A percentile compares a stretch with the other conserved stretches of the same genome.
These are phyloP conservation scores for Coemansia sp. DNA, from an alignment of 192 early-diverging fungal genomes.

Conservation along the genomic window DNA sequence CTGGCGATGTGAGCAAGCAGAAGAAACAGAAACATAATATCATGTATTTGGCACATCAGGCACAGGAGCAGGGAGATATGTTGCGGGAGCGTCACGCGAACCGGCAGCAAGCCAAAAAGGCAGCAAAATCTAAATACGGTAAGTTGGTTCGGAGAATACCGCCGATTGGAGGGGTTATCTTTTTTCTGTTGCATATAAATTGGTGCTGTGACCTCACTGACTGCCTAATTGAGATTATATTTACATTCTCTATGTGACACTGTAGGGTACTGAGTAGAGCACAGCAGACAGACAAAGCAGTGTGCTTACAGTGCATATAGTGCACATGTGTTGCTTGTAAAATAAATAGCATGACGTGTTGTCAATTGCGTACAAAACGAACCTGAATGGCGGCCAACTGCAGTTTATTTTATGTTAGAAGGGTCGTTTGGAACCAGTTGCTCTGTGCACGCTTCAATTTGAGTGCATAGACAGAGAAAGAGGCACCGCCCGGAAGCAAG, in stretches of 20 bases:
- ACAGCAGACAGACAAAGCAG: background rate
- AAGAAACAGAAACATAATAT: conserved; percentile 78
- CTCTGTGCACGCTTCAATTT: conserved; percentile 6
- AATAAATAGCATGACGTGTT: background rate
- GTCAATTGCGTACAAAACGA: background rate
- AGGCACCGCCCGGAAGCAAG: background rate
- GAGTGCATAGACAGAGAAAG: conserved; percentile 3
- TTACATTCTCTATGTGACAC: background rate
- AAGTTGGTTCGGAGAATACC: conserved; percentile 10
- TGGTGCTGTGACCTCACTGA: background rate
- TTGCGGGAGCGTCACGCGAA: conserved; percentile 64
- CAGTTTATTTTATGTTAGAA: background rate
- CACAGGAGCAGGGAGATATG: conserved; percentile 64
- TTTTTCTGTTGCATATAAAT: background rate
- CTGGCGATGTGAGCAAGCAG: conserved; percentile 32
- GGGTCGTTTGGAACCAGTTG: background rate
- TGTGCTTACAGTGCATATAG: conserved; percentile 1
- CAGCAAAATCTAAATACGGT: conserved; percentile 69
- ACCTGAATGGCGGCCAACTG: background rate
- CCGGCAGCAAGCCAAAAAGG: conserved; percentile 62
- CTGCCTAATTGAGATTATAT: conserved; percentile 3
- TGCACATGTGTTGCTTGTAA: conserved; percentile 3
- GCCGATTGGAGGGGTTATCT: background rate
- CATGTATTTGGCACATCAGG: conserved; percentile 73
- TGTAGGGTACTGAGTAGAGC: conserved; percentile 10